Base-by-base conservation (phyloP, 345 rosid genomes). In the Boechera retrofracta region DNA sequence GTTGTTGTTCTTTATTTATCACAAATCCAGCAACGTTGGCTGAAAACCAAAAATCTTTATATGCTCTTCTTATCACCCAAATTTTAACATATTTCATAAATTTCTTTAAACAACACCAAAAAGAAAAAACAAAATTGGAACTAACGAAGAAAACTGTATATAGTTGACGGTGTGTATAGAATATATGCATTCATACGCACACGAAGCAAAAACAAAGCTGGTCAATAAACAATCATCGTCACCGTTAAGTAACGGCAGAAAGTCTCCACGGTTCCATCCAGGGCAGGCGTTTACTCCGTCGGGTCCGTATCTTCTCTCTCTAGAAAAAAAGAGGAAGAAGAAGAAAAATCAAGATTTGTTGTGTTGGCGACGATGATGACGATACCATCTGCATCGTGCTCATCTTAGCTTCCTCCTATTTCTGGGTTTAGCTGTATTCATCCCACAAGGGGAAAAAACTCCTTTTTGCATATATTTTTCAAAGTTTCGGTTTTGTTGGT, bases 181-280 rank as follows among this genome's bases (percentile, higher is more conserved):
- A 66, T 32, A 9, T 66, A 71, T 21, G 12, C 32, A 31, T 31
- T 31, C 32, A 31, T 24, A n/a, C 12, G 6, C 42, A 4, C 35
- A 44, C 38, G 41, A 8, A 44, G 4, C 10, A 47, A 0, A 35
- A 24, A 65, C 2, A 59, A 59, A 31, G 6, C 7, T 29, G n/a
- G 31, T 39, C 39, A 73, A 58, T 48, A 70, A 59, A 64, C 7
- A 45, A 35, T 61, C 38, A 79, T 69, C 79, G 79, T 85, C 78
- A 79, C 83, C 84, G 85, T 85, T 69, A 84, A 72, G 16, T 81
- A 77, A 83, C 85, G 86, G 86, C 2, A 53, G 10, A 16, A 24
- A 42, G 26, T 71, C 57, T 31, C 24, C 38, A 68, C 69, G 84
- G 89, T 68, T 32, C 6, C 78, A 85, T 82, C 87, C 79, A 74